Conservation (phyloP, 2,329 filamentous ascomycete species). For the Mariannaea elegans region DNA sequence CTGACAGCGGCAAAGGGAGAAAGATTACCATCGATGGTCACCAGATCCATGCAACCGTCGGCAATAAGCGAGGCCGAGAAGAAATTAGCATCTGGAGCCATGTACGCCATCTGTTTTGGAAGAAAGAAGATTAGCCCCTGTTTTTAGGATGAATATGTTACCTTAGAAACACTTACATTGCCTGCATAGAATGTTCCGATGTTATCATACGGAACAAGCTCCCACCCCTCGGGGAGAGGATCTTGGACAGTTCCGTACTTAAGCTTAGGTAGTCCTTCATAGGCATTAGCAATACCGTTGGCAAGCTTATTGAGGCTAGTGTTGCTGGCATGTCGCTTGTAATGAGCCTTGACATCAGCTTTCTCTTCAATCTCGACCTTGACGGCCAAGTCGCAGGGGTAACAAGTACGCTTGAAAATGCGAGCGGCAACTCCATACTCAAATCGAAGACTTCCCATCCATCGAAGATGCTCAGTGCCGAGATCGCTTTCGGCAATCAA, state of each 20-base stretch:
- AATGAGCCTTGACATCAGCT: slow-evolving; percentile 75
- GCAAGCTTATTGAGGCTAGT: slow-evolving; percentile 33
- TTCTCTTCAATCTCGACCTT: slow-evolving; percentile 86
- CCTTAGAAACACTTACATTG: slow-evolving; percentile 66
- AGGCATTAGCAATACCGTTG: slow-evolving; percentile 37
- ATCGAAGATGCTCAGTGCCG: slow-evolving; percentile 88
- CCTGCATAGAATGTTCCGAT: slow-evolving; percentile 94
- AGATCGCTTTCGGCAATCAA: slow-evolving; percentile 92
- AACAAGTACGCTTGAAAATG: slow-evolving; percentile 78
- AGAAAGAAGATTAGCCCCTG: slow-evolving; percentile 26
- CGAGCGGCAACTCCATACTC: slow-evolving; percentile 84
- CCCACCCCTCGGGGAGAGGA: slow-evolving; percentile 80
- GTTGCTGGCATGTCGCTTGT: slow-evolving; percentile 60
- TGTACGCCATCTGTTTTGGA: slow-evolving; percentile 77
- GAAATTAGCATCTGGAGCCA: slow-evolving; percentile 88
- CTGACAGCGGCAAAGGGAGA: slow-evolving; percentile 71
- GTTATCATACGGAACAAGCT: slow-evolving; percentile 75
- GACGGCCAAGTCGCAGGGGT: slow-evolving; percentile 88
- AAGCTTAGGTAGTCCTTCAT: slow-evolving; percentile 73
- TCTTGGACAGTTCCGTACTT: slow-evolving; percentile 84
- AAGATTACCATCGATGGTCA: slow-evolving; percentile 82
- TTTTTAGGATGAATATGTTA: not conserved
- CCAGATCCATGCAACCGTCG: slow-evolving; percentile 87
- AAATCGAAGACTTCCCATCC: slow-evolving; percentile 90
- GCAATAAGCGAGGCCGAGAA: slow-evolving; percentile 84